Percentiles rank a stretch among this genome's conserved stretches.
Conservation (phyloP, 305 asterid species). For the Fraxinus paxiana region DNA sequence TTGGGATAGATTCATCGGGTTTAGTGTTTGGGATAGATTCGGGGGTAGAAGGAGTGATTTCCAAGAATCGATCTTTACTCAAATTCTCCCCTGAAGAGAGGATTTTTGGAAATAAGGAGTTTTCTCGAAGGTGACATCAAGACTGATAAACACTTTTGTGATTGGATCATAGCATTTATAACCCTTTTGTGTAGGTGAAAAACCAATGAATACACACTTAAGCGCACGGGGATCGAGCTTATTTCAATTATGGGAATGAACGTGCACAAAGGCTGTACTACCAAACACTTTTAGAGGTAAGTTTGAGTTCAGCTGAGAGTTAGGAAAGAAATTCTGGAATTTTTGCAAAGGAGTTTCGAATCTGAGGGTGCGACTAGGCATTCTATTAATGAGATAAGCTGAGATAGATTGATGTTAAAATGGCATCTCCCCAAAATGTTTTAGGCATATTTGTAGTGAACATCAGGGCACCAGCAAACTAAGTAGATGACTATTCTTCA, state of each 20-base stretch:
- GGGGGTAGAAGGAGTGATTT: background rate
- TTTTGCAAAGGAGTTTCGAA: background rate
- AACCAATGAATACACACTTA: background rate
- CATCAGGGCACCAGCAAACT: background rate
- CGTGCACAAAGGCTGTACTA: background rate
- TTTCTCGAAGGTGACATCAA: background rate
- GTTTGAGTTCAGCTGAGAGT: background rate
- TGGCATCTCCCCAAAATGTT: background rate
- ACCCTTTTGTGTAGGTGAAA: background rate
- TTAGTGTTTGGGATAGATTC: background rate
- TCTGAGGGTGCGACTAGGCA: background rate
- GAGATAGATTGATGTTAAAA: background rate
- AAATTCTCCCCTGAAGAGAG: background rate
- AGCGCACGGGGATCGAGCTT: background rate
- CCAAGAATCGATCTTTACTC: background rate
- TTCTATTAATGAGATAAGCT: background rate
- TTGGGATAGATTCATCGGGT: background rate
- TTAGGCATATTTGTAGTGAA: background rate
- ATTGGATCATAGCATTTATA: background rate
- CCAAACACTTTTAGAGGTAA: background rate
- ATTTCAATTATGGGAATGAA: background rate
- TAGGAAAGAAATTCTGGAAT: background rate
- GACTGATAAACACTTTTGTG: background rate
- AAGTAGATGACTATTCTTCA: background rate
- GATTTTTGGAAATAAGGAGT: background rate